Base-by-base conservation (phyloP, 176 grass and related monocot species). In the Areca catechu region DNA sequence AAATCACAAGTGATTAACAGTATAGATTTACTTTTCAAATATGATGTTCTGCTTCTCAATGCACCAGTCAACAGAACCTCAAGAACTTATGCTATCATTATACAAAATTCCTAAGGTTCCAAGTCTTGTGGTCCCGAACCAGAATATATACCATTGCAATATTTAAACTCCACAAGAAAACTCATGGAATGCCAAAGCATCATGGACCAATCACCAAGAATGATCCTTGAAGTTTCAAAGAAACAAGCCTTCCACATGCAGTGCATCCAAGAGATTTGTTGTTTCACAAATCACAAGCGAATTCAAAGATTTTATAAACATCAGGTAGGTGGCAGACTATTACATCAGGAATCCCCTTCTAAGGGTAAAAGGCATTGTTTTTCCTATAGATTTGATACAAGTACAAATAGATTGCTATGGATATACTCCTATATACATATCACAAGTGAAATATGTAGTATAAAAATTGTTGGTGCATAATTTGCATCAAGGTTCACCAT, bases 11-110 rank as follows among this genome's bases (percentile, higher is more conserved):
- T 10, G 19, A 55, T 60, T 82, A 62, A 84, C 22, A 84, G 57
- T 74, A 85, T 19, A 74, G 56, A 67, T 69, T 56, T 53, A 57
- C 55, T 63, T 79, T 86, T 47, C 65, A 69, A 67, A 54, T 63
- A 76, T 54, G 65, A 85, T 74, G 55, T 53, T 50, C 56, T 20
- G 27, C 56, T 64, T 54, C 60, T 56, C 73, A 53, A 79, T 48
- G 61, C 64, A 88, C 58, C 27, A 78, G 65, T 51, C 65, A 70
- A 49, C 3, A 5, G 22, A 71, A 71, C 34, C 34, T 60, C 16
- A 63, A 30, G 16, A 29, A 68, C 51, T 3, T 43, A 12, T 70
- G 16, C 22, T 72, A 51, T 51, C 20, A 43, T 66, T 66, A 58
- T 73, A 70, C 17, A 59, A 34, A 58, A 22, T 54, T 65, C 20